Evolutionary conservation across 2,329 filamentous ascomycete genomes (phyloP), one percentile per base, ranked within the genome.

Genomic region (Cladosporium sp.): DNA sequence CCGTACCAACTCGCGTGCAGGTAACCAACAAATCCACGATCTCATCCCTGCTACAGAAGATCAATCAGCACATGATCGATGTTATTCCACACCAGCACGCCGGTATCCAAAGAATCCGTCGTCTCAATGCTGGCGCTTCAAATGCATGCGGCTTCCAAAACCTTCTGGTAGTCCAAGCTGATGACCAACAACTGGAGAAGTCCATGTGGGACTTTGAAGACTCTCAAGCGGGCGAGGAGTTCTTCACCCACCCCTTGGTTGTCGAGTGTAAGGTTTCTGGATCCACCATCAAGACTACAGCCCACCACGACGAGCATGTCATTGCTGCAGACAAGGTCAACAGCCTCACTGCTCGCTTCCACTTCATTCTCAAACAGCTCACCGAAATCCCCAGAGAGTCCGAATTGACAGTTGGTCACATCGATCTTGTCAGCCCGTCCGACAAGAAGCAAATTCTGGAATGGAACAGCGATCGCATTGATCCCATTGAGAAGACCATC

Each of bases 61-160:
- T 58, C 22, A 51, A 51, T 36, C 55, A 58, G 47, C 45, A 51
- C 17, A 51, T 51, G 49, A 51, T 58, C 17, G 55, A 51, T 43
- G 54, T 56, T 14, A 56, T 56, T 30, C 54, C 54, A 7, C 54
- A 56, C 54, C 54, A 56, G 54, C 54, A 56, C 28, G 42, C 54
- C 28, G 54, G 54, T n/a, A 20, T 56, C 1, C 54, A 56, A 43
- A 43, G 40, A 4, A 49, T 56, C 8, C 54, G 54, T 19, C 9
- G 49, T 22, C 40, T 56, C 14, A 42, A 42, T 9, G 14, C 14
- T 7, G 22, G 34, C 34, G 22, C 54, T 30, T 45, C 54, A 15
- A 75, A 82, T 60, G 82, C 82, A 1, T 84, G 82, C 64, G 78
- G 84, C 60, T 76, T 84, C 55, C 78, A 80, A n/a, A 83, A 81